Percentiles rank a stretch among this genome's conserved stretches.
phyloP scores from a whole-genome alignment of 2,329 filamentous ascomycete species.

The Uncinocarpus reesii region DNA sequence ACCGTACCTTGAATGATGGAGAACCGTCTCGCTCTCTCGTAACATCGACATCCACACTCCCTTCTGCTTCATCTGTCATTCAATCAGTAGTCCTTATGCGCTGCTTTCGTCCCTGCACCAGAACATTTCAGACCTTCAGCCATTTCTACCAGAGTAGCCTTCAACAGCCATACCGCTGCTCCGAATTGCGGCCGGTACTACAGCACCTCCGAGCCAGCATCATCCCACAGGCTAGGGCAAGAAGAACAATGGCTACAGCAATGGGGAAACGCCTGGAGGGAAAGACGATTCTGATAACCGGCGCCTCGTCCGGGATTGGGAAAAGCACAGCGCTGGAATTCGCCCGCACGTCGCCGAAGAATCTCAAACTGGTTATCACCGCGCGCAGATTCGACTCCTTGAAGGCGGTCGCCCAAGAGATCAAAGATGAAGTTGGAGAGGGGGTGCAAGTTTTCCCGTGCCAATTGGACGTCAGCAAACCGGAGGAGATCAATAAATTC shows the following conservation, averaged over 20 bases:
- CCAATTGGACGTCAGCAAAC: slow-evolving; percentile 76
- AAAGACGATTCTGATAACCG: slow-evolving; percentile 88
- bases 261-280: slow-evolving; percentile 74
- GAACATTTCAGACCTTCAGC: slow-evolving; percentile 6
- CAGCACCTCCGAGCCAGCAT: neutral
- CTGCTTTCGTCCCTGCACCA: slow-evolving; percentile 9
- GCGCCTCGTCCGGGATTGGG: slow-evolving; percentile 88
- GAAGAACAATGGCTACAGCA: slow-evolving; percentile 53
- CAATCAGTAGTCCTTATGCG: slow-evolving; percentile 9
- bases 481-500: slow-evolving; percentile 62
- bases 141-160: neutral
- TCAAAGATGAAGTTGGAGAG: slow-evolving; percentile 62
- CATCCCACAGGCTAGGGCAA: slow-evolving; percentile 19
- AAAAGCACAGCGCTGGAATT: slow-evolving; percentile 70
- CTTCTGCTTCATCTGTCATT: too few species aligned
- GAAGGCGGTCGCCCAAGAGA: slow-evolving; percentile 64
- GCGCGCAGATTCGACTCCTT: slow-evolving; percentile 75
- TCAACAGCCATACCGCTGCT: neutral
- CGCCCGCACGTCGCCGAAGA: slow-evolving; percentile 67
- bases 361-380: slow-evolving; percentile 75
- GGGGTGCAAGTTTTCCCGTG: slow-evolving; percentile 75
- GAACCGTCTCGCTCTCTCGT: too few species aligned
- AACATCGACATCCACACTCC: too few species aligned
- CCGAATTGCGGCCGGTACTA: neutral
- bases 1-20: too few species aligned